These are phyloP conservation scores for Pseudonectria foliicola DNA, from an alignment of 2,329 filamentous ascomycete genomes.

Conservation along the genomic window DNA sequence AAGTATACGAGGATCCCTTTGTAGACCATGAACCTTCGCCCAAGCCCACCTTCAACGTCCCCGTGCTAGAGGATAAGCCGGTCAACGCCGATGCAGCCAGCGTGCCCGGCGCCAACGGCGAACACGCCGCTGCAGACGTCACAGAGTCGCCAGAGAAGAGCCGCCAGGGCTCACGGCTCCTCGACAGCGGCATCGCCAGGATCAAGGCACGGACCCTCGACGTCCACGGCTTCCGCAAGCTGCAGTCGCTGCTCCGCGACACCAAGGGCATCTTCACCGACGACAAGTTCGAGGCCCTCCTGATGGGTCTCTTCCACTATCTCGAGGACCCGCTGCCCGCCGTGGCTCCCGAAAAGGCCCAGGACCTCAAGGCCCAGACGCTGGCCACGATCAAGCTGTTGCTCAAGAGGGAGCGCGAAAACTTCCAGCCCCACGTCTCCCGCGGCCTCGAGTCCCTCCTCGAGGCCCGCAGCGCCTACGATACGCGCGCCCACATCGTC, in stretches of 20 bases:
- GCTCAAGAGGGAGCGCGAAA: conserved; percentile 58
- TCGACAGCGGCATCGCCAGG: conserved; percentile 68
- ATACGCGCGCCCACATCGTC: conserved; percentile 64
- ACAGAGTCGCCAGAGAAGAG: conserved; percentile 38
- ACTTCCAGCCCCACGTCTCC: conserved; percentile 61
- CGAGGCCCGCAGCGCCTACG: conserved; percentile 57
- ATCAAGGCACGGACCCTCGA: conserved; percentile 67
- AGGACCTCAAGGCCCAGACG: conserved; percentile 68
- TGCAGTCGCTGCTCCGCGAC: conserved; percentile 67
- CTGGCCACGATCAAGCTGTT: conserved; percentile 67
- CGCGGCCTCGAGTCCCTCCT: conserved; percentile 62
- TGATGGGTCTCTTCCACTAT: conserved; percentile 64
- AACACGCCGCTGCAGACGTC: conserved; percentile 13
- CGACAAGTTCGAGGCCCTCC: conserved; percentile 61
- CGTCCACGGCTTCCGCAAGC: conserved; percentile 71
- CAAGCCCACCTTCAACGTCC: conserved; percentile 36
- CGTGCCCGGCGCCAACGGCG: conserved; percentile 20
- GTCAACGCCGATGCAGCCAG: conserved; percentile 48
- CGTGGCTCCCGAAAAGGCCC: conserved; percentile 55
- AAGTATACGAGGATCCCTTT: conserved; percentile 59
- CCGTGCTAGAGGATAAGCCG: conserved; percentile 53
- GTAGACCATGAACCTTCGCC: conserved; percentile 41
- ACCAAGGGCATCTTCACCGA: conserved; percentile 56
- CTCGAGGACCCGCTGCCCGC: conserved; percentile 54
- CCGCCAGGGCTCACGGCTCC: conserved; percentile 53